phyloP scores from a whole-genome alignment of 306 rosid genomes.

The Cicer chorassanicum region DNA sequence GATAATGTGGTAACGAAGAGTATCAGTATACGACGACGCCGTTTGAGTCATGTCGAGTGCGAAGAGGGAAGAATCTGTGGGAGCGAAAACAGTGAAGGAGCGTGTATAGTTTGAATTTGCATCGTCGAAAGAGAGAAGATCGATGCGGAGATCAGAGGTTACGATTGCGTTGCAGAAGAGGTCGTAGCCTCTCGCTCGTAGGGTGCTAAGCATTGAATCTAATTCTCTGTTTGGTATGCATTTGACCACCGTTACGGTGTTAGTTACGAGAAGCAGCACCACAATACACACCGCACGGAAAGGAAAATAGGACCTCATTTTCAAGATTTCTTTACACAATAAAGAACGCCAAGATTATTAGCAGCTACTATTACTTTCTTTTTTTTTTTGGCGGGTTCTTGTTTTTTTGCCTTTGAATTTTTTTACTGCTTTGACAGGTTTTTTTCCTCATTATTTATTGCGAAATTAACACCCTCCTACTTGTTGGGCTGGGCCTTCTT shows the following conservation, averaged over 20 bases:
- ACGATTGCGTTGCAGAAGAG: slow-evolving; percentile 73
- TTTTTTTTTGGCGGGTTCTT: slow-evolving; percentile 32
- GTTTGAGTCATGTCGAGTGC: slow-evolving; percentile 66
- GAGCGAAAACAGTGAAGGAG: slow-evolving; percentile 69
- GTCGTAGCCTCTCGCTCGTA: slow-evolving; percentile 62
- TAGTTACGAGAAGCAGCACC: background rate
- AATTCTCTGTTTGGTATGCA: slow-evolving; percentile 51
- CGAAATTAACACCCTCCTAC: background rate
- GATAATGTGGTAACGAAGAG: slow-evolving; percentile 66
- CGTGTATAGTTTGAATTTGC: background rate
- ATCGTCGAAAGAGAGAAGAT: slow-evolving; percentile 25
- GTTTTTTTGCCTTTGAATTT: background rate
- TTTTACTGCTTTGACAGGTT: background rate
- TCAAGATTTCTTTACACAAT: slow-evolving; percentile 36
- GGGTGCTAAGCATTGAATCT: slow-evolving; percentile 54
- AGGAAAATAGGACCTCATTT: slow-evolving; percentile 27
- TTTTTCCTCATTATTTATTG: slow-evolving; percentile 6
- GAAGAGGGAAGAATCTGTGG: slow-evolving; percentile 66
- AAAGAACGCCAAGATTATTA: background rate
- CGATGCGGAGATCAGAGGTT: slow-evolving; percentile 64
- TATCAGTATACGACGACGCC: slow-evolving; percentile 57
- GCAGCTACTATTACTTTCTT: background rate
- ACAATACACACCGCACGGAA: background rate
- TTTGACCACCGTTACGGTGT: slow-evolving; percentile 11
- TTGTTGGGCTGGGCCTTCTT: background rate